Conservation (phyloP, 352 stramenopile genomes). For the Phytophthora tentaculata region DNA sequence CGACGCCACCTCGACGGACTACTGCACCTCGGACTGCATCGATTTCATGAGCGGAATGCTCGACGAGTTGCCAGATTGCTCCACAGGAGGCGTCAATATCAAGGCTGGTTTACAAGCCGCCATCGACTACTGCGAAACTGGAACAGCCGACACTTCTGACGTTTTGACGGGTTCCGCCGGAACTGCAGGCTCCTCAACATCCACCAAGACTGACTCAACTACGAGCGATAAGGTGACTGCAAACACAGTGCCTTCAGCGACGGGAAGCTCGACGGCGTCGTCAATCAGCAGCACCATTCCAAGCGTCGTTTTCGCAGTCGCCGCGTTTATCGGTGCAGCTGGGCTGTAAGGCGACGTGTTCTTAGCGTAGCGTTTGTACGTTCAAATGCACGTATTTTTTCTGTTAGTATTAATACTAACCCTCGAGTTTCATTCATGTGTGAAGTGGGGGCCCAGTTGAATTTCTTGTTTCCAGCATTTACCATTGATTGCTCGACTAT, state of each 20-base stretch:
- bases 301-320: not conserved
- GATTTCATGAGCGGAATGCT: conserved; percentile 21
- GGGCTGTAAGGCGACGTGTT: conserved; percentile 13
- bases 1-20: conserved; percentile 10
- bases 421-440: too few species aligned
- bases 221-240: conserved; percentile 20
- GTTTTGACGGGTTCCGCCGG: conserved; percentile 6
- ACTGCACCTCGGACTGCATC: conserved; percentile 27
- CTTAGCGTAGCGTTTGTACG: too few species aligned
- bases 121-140: conserved; percentile 26
- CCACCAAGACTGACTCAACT: not conserved
- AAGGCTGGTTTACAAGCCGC: conserved; percentile 17
- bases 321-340: conserved; percentile 5
- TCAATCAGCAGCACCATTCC: conserved; percentile 8
- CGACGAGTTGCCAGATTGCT: conserved; percentile 32
- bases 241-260: conserved; percentile 6
- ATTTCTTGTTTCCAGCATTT: not conserved
- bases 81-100: conserved; percentile 29
- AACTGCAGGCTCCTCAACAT: not conserved
- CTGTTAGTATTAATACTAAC: too few species aligned
- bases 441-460: too few species aligned
- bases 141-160: conserved; percentile 16
- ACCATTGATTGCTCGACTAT: not conserved
- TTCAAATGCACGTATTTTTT: too few species aligned
- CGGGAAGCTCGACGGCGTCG: conserved; percentile 11